Evolutionary conservation across 1,284 basidiomycete genomes (phyloP).

Genomic region (Flammula alnicola): DNA sequence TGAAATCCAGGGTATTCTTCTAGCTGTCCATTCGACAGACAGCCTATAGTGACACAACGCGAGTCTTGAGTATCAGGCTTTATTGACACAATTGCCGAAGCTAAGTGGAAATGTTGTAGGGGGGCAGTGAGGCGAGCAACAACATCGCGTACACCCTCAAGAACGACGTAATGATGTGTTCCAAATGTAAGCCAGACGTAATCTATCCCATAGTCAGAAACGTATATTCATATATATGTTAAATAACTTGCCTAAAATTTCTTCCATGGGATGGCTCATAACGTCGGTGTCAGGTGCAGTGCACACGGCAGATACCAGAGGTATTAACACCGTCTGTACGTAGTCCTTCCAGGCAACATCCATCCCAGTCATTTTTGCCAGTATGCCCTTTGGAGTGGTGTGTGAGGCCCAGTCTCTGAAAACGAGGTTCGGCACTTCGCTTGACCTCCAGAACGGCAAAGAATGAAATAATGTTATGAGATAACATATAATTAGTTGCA

Average conservation of each 20-base stretch:
- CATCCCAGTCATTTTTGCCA: slow-evolving; percentile 45
- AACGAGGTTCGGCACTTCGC: slow-evolving; percentile 36
- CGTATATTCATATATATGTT: slow-evolving; percentile 1
- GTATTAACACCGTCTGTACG: slow-evolving; percentile 56
- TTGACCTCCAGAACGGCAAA: slow-evolving; percentile 47
- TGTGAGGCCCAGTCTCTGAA: slow-evolving; percentile 53
- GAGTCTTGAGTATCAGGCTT: slow-evolving; percentile 37
- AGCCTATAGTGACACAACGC: slow-evolving; percentile 42
- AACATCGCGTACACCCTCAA: slow-evolving; percentile 59
- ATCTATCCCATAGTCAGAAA: slow-evolving; percentile 41
- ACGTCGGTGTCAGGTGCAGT: slow-evolving; percentile 60
- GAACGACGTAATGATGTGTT: slow-evolving; percentile 64
- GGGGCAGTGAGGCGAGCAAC: slow-evolving; percentile 47
- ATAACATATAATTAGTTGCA: slow-evolving; percentile 56
- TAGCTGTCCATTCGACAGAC: slow-evolving; percentile 30
- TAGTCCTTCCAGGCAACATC: slow-evolving; percentile 60
- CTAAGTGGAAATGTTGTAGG: slow-evolving; percentile 56
- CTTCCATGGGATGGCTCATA: slow-evolving; percentile 59
- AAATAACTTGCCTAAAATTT: slow-evolving; percentile 56
- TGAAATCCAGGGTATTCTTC: slow-evolving; percentile 52
- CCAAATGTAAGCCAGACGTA: slow-evolving; percentile 66
- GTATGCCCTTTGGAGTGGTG: slow-evolving; percentile 42
- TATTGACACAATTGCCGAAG: slow-evolving; percentile 52
- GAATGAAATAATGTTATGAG: slow-evolving; percentile 57
- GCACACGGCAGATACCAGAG: slow-evolving; percentile 75